Base-by-base conservation (phyloP, 2,329 filamentous ascomycete genomes). In the Alternaria arbusti region DNA sequence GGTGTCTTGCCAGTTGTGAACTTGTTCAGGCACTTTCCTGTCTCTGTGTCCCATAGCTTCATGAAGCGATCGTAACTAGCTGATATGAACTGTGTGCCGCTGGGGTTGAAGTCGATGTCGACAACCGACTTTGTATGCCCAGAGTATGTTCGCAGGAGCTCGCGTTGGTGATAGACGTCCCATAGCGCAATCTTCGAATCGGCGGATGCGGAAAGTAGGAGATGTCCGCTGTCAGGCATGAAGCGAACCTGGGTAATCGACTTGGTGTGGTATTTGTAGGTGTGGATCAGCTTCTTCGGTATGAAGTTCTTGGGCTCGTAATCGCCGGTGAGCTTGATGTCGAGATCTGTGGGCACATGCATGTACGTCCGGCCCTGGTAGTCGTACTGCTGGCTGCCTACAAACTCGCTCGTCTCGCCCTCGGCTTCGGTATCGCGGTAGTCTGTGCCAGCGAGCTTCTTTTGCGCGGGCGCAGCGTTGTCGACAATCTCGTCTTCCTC, bases 41-140 rank as follows among this genome's bases (percentile, higher is more conserved):
- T 97, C 81, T 99, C 96, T 1, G 95, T 97, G 74, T 99, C 96
- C 96, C 96, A 99, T 28, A 99, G 86, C 82, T 98, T 97, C 84
- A 98, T 97, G 83, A 93, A 91, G 57, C 95, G 91, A 79, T 99
- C 96, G 80, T 96, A 99, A 15, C 93, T 96, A 1, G 92, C 91
- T 3, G 94, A 94, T 25, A 99, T 82, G 84, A 99, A 99, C 58
- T 91, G 91, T 11, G 88, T 91, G 56, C 96, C 96, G 30, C 89
- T 87, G 4, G 86, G 86, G 74, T 94, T 94, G 87, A 98, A 98
- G 71, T 91, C 91, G 47, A 96, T 88, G 77, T 97, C 95, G 26
- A 94, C 95, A 25, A 98, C 86, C 17, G 93, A 91, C 81, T 97
- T 98, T 32, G 87, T 90, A 79, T 99, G 96, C 10, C 96, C 96